Percentiles rank a stretch among this genome's conserved stretches.
Conservation (phyloP, 1,284 basidiomycete genomes). For the Boletus coffeatus region DNA sequence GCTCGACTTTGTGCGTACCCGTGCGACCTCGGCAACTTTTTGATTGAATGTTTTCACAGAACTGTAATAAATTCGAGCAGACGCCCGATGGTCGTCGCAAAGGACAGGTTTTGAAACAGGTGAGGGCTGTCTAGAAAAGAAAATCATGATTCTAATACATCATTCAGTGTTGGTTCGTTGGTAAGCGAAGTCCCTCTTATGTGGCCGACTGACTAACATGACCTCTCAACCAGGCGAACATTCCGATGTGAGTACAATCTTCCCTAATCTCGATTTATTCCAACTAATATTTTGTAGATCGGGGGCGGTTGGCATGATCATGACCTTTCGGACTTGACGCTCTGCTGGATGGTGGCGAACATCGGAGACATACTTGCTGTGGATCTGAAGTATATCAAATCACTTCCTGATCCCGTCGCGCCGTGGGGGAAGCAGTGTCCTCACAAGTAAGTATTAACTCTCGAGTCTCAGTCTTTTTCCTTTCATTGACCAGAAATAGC, state of each 20-base stretch:
- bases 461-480: background rate
- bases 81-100: slow-evolving; percentile 46
- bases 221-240: slow-evolving; percentile 42
- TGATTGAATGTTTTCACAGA: slow-evolving; percentile 30
- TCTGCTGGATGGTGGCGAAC: slow-evolving; percentile 65
- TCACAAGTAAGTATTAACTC: slow-evolving; percentile 48
- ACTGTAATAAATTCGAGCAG: slow-evolving; percentile 59
- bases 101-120: slow-evolving; percentile 59
- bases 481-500: slow-evolving; percentile 30
- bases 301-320: slow-evolving; percentile 64
- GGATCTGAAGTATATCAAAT: slow-evolving; percentile 47
- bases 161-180: slow-evolving; percentile 61
- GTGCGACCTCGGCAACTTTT: background rate
- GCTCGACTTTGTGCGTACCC: slow-evolving; percentile 53
- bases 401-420: slow-evolving; percentile 45
- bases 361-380: slow-evolving; percentile 50
- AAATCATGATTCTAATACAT: slow-evolving; percentile 4
- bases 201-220: background rate
- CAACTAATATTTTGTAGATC: slow-evolving; percentile 37
- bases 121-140: slow-evolving; percentile 21
- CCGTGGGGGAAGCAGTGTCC: slow-evolving; percentile 56
- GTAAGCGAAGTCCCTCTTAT: slow-evolving; percentile 30
- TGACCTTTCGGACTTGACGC: slow-evolving; percentile 60
- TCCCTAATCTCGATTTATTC: background rate
- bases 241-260: slow-evolving; percentile 44